Base-by-base conservation (phyloP, 2,329 filamentous ascomycete species). In the Pseudogymnoascus sp. region DNA sequence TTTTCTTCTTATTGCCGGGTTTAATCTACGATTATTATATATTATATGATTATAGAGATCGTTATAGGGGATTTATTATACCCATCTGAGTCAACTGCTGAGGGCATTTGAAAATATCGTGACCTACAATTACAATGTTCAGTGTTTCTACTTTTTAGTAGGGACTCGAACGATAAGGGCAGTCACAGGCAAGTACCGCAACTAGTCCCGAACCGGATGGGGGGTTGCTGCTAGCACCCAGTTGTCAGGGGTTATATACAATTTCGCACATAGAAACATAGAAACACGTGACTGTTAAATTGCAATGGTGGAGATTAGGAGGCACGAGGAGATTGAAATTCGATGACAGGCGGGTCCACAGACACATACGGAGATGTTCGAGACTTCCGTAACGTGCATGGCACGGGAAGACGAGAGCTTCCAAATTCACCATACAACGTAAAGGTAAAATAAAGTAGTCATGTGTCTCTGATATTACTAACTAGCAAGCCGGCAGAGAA, bases 401-500 rank as follows among this genome's bases (percentile, higher is more conserved):
- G 3, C 6, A 39, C n/a, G 37, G 16, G 7, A 39, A 5, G n/a
- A 13, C 14, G 16, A 5, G n/a, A 4, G 37, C n/a, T 25, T n/a
- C 21, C 21, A 25, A 57, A 34, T 34, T 54, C 23, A 57, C 16
- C 51, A 14, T 34, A 11, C 11, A 57, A 21, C 4, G 11, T n/a
- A n/a, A 51, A 43, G 5, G 16, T 21, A 19, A 45, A 48, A 48
- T 57, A 34, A 57, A 21, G 51, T 57, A 34, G 28, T 34, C 51
- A 57, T 57, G 28, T 57, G 28, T 57, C 51, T 57, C 51, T 34
- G 51, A 34, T 57, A 57, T 57, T 57, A 57, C 51, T 57, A 57
- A 57, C 51, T 57, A 34, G 51, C 51, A 19, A 57, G 51, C 51
- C 51, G 28, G 51, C 51, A 57, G 51, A 57, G 28, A 57, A 57